Evolutionary conservation across 2,329 filamentous ascomycete genomes (phyloP), one percentile per base, ranked within the genome.

Genomic region (Diaporthe amygdali): DNA sequence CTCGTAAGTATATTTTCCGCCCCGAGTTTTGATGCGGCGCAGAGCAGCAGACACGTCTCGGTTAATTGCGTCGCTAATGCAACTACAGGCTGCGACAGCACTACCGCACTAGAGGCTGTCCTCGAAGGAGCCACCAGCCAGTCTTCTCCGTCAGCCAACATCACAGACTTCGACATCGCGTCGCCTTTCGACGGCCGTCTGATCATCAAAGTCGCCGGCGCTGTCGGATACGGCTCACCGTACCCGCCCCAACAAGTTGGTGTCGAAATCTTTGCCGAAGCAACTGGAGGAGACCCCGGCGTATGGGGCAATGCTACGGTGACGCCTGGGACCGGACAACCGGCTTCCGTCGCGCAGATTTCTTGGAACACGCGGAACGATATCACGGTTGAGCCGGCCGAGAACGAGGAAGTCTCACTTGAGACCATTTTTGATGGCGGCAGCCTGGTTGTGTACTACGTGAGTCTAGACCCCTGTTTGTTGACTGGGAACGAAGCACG

Each of bases 151-250:
- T 34, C 68, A 20, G 47, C 55, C 27, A 41, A 51, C 30, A 64
- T 64, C 34, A 49, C 51, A 46, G 56, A 64, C 46, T 69, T 69
- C 56, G 20, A 54, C 7, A 41, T 69, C 25, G 46, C 55, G 2
- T 22, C 30, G 3, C 44, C 44, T 32, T 64, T 69, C 12, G n/a
- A 49, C 46, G 68, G 55, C 10, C 25, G 10, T 25, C 56, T 69
- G 32, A 27, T 69, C 32, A 37, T 69, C 44, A 69, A 64, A 47
- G 20, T 34, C 17, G 68, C 46, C 17, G 68, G 68, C 55, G 22
- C 55, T 9, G 25, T 14, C 8, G 56, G 68, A 7, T 25, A 25
- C 14, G 68, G 55, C 44, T 69, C 68, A 34, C 67, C 67, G 6
- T 51, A 51, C 30, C 68, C 46, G n/a, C 68, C 68, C 8, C 44